A percentile compares a stretch with the other conserved stretches of the same genome.
These are phyloP conservation scores for Aethionema arabicum DNA, from an alignment of 345 rosid genomes.

Conservation along the genomic window DNA sequence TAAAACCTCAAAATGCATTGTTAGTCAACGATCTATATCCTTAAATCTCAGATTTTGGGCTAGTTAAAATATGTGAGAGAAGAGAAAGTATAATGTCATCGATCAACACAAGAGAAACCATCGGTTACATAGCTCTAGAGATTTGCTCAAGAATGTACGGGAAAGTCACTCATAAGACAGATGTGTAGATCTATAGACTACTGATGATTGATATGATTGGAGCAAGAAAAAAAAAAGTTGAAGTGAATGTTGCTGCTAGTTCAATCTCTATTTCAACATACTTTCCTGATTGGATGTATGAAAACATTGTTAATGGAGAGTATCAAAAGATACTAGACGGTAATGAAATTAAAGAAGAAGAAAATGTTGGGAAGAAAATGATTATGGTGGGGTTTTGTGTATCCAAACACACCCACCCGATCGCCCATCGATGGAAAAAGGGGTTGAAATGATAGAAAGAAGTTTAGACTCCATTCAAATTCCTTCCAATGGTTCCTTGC, in stretches of 20 bases:
- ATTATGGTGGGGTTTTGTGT: constrained; percentile 23
- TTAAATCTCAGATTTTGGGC: constrained; percentile 46
- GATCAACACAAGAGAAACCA: constrained; percentile 37
- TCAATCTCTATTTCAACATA: constrained; percentile 23
- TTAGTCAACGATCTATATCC: constrained; percentile 36
- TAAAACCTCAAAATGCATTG: constrained; percentile 46
- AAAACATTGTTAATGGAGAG: constrained; percentile 16
- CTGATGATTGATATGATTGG: constrained; percentile 41
- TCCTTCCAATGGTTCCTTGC: constrained; percentile 7
- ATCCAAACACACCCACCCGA: constrained; percentile 34
- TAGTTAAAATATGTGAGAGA: constrained; percentile 36
- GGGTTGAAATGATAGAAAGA: constrained; percentile 29
- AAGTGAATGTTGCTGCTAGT: background rate
- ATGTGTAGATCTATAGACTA: constrained; percentile 46
- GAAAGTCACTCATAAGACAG: constrained; percentile 34
- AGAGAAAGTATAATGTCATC: constrained; percentile 33
- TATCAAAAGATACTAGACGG: background rate
- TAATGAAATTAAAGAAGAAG: constrained; percentile 9
- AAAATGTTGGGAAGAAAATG: constrained; percentile 21
- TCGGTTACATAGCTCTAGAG: constrained; percentile 44
- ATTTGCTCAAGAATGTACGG: constrained; percentile 34
- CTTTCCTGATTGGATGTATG: constrained; percentile 34
- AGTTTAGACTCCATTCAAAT: background rate
- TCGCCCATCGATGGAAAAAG: constrained; percentile 20
- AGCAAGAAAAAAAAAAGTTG: constrained; percentile 17